phyloP scores from a whole-genome alignment of 345 rosid species.

The Eucalyptus pauciflora region DNA sequence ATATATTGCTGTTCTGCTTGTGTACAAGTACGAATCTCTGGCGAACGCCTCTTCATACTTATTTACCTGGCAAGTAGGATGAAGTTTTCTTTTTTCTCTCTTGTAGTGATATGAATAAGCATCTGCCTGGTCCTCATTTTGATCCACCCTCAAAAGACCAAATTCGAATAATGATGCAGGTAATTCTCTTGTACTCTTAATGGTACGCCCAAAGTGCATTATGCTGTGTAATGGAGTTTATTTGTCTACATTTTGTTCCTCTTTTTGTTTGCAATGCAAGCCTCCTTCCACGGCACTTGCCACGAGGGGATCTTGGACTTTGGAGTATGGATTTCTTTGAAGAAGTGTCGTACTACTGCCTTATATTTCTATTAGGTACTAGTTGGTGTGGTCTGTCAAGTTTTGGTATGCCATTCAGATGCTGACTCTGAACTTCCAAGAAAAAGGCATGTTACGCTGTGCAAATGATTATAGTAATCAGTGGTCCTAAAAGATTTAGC shows the following conservation, averaged over 20 bases:
- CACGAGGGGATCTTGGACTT: neutral
- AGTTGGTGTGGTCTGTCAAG: neutral
- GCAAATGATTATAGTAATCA: neutral
- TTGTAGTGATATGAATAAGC: slow-evolving; percentile 76
- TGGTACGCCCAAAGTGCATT: neutral
- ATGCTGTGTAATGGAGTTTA: neutral
- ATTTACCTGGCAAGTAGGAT: neutral
- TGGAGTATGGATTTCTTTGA: neutral
- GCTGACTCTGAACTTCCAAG: neutral
- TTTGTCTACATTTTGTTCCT: neutral
- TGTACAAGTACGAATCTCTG: slow-evolving; percentile 54
- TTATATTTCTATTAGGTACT: neutral
- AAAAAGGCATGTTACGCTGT: neutral
- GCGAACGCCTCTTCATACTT: neutral
- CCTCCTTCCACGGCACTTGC: neutral
- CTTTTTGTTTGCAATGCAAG: neutral
- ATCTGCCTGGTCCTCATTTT: slow-evolving; percentile 90
- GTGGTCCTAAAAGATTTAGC: neutral
- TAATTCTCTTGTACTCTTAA: neutral
- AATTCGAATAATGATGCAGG: slow-evolving; percentile 54
- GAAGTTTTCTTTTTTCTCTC: neutral
- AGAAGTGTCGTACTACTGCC: neutral
- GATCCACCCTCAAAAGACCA: slow-evolving; percentile 81
- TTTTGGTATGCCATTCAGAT: neutral
- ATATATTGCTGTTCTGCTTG: slow-evolving; percentile 74